phyloP scores from a whole-genome alignment of 768 basidiomycete species.

The Tephrocybe sp. region DNA sequence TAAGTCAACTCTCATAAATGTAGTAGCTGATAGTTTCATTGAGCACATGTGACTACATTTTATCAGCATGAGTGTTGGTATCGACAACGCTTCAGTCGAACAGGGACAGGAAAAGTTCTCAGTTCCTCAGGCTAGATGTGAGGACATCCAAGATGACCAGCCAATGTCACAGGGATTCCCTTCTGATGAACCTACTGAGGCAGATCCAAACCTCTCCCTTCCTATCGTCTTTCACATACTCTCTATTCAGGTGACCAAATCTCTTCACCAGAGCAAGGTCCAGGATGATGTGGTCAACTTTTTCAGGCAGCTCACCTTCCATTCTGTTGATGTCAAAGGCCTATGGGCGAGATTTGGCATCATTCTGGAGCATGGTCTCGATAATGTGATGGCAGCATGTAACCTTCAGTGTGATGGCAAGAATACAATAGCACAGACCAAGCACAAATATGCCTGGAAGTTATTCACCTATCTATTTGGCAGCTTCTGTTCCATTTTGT shows the following conservation, averaged over 20 bases:
- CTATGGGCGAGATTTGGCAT: conserved; percentile 3
- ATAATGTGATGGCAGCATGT: conserved; percentile 1
- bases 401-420: conserved; percentile 10
- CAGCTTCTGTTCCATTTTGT: conserved; percentile 10
- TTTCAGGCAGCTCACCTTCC: conserved; percentile 4
- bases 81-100: too few species aligned
- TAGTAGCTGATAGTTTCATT: too few species aligned
- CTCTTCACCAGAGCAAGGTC: neutral
- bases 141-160: too few species aligned
- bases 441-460: conserved; percentile 2
- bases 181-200: too few species aligned
- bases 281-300: conserved; percentile 2
- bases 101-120: too few species aligned
- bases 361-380: conserved; percentile 3
- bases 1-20: too few species aligned
- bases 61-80: too few species aligned
- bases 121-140: too few species aligned
- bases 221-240: conserved; percentile 12
- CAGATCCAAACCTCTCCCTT: neutral
- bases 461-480: conserved; percentile 7
- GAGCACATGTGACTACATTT: too few species aligned
- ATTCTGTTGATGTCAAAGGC: neutral
- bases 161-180: too few species aligned
- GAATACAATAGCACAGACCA: conserved; percentile 2
- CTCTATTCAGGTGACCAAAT: conserved; percentile 9